Evolutionary conservation across 352 stramenopile genomes (phyloP).

Genomic region (Phytophthora vignae): DNA sequence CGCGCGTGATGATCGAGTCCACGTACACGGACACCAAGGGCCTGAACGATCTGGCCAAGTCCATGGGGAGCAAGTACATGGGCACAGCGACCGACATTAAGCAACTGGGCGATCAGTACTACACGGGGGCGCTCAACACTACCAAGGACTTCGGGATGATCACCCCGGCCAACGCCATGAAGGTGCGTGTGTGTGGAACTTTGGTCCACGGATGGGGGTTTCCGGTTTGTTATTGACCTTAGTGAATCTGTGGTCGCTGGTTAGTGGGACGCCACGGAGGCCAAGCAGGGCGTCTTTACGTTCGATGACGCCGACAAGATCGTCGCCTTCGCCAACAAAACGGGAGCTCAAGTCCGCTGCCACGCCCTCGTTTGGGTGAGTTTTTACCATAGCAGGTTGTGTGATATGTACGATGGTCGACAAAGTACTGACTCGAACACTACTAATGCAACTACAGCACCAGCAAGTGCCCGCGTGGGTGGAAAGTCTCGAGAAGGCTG

Average conservation of each 20-base stretch:
- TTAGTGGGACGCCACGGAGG: slow-evolving; percentile 30
- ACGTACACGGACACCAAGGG: slow-evolving; percentile 31
- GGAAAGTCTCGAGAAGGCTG: slow-evolving; percentile 25
- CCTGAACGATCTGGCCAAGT: slow-evolving; percentile 25
- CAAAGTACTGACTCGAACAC: neutral
- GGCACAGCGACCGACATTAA: slow-evolving; percentile 29
- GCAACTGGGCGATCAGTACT: slow-evolving; percentile 23
- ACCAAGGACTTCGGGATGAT: slow-evolving; percentile 28
- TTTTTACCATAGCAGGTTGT: neutral
- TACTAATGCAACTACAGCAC: slow-evolving; percentile 15
- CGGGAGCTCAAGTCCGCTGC: slow-evolving; percentile 26
- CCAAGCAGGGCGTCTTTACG: slow-evolving; percentile 19
- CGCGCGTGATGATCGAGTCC: slow-evolving; percentile 26
- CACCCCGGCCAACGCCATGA: slow-evolving; percentile 34
- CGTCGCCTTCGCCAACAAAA: slow-evolving; percentile 18
- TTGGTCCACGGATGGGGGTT: neutral
- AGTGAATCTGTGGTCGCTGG: neutral
- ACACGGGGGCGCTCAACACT: slow-evolving; percentile 22
- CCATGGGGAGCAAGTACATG: slow-evolving; percentile 22
- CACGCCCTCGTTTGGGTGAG: slow-evolving; percentile 31
- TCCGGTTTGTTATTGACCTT: neutral
- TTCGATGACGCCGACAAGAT: slow-evolving; percentile 27
- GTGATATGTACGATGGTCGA: neutral
- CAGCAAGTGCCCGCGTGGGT: slow-evolving; percentile 31
- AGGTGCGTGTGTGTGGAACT: slow-evolving; percentile 8